Base-by-base conservation (phyloP, 23 red algal species). In the Chondrus crispus region DNA sequence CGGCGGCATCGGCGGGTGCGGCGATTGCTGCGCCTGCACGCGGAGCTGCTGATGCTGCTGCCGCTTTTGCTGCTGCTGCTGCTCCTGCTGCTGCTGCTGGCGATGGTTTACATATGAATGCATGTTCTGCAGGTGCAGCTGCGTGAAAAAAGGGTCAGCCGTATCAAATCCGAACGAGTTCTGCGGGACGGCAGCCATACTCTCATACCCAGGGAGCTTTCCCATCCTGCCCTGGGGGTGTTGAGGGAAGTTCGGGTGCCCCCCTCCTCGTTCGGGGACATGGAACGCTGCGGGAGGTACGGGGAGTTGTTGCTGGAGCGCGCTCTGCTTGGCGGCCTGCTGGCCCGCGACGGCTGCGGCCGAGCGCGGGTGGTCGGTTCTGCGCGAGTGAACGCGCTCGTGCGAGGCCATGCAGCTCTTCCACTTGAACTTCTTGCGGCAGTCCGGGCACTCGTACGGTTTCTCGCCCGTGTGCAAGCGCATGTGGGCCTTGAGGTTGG, bases 401-500 rank as follows among this genome's bases (percentile, higher is more conserved):
- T 96, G 94, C 8, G 58, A 68, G 4, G 74, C 72, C 86, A 91
- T 81, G 66, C 94, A 96, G 36, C 57, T 74, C 64, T 91, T 91
- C 94, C 94, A 96, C 66, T 96, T 96, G 81, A 96, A 96, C 44
- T 49, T 77, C 73, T 96, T 96, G 40, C 81, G 70, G 51, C 85
- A 81, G 18, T 92, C 85, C n/a, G 79, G 79, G 72, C 95, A 98
- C 18, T 78, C 33, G 71, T 98, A 98, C 6, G 95, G 95, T 46
- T 91, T 72, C 68, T 98, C 95, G 73, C 95, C 95, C n/a, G 95
- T 98, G 89, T 98, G 95, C 9, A 95, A 68, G 62, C 95, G 91
- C 75, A 85, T 89, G 88, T 98, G 95, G 45, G 91, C 91, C 32
- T 88, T 74, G 29, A 98, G 87, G 62, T 98, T 98, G 18, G 82